A percentile compares a stretch with the other conserved stretches of the same genome.
These are phyloP conservation scores for Penicillium sp. DNA, from an alignment of 2,329 filamentous ascomycete genomes.

Conservation along the genomic window DNA sequence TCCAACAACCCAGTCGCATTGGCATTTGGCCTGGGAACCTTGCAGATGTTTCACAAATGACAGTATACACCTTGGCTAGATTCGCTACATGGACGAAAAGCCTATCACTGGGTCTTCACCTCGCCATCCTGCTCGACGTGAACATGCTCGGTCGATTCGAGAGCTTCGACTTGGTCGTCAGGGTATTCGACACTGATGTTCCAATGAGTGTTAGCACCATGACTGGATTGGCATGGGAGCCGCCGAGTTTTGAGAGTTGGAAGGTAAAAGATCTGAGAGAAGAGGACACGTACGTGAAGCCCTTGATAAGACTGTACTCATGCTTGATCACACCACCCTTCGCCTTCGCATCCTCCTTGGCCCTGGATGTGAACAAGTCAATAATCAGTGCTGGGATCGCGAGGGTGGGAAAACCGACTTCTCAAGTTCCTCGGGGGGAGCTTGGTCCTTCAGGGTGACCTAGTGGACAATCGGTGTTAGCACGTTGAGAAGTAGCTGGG, in stretches of 20 bases:
- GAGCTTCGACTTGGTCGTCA: constrained; percentile 61
- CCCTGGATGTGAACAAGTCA: constrained; percentile 48
- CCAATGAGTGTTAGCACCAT: constrained; percentile 11
- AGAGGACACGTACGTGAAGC: constrained; percentile 70
- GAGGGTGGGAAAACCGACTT: constrained; percentile 50
- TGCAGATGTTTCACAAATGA: neutral
- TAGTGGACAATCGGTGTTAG: constrained; percentile 38
- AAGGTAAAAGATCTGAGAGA: neutral
- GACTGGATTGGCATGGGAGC: too few relatives aligned
- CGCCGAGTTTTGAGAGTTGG: neutral
- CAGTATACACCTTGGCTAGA: neutral
- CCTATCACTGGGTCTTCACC: constrained; percentile 66
- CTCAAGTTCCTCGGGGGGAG: constrained; percentile 63
- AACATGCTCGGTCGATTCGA: constrained; percentile 69
- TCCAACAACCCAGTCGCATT: neutral
- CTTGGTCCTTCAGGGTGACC: constrained; percentile 76
- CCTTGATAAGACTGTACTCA: constrained; percentile 85
- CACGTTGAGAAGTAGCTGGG: too few relatives aligned
- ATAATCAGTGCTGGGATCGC: neutral
- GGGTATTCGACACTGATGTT: constrained; percentile 68
- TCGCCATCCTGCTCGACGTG: constrained; percentile 73
- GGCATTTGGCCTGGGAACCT: constrained; percentile 2
- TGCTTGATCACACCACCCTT: constrained; percentile 82
- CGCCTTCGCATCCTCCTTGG: constrained; percentile 69
- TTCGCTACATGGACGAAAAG: neutral